phyloP scores from a whole-genome alignment of 441 rosid species.

The Pelargonium citronellum region DNA sequence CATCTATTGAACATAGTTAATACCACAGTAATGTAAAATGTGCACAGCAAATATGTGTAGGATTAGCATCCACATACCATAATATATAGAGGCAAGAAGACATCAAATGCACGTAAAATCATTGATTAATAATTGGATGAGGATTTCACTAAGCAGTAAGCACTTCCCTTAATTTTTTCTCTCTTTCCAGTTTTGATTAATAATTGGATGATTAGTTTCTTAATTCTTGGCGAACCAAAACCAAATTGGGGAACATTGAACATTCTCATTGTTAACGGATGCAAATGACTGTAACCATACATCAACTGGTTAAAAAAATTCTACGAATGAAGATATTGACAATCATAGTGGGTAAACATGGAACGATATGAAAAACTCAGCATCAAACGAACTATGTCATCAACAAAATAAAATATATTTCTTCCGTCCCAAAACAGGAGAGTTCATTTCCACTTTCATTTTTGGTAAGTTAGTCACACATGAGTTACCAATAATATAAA shows the following conservation, averaged over 20 bases:
- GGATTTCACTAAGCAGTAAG: no score
- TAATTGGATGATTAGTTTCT: not conserved
- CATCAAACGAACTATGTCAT: not conserved
- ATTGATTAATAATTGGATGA: not conserved
- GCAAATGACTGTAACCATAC: not conserved
- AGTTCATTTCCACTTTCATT: no score
- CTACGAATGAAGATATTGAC: not conserved
- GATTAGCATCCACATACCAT: not conserved
- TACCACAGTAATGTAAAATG: no score
- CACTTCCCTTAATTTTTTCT: not conserved
- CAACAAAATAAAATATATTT: no score
- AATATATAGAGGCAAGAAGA: not conserved
- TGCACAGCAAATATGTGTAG: no score
- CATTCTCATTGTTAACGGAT: not conserved
- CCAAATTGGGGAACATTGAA: not conserved
- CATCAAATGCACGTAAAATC: not conserved
- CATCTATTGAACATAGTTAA: not conserved
- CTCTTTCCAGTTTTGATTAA: no score
- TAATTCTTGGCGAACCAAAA: not conserved
- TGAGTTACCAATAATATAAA: no score
- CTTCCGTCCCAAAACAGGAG: no score
- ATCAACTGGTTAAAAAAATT: not conserved
- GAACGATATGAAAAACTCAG: not conserved
- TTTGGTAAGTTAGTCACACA: no score
- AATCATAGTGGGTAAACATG: not conserved